Base-by-base conservation (phyloP, 305 asterid genomes). In the Fraxinus ornus region DNA sequence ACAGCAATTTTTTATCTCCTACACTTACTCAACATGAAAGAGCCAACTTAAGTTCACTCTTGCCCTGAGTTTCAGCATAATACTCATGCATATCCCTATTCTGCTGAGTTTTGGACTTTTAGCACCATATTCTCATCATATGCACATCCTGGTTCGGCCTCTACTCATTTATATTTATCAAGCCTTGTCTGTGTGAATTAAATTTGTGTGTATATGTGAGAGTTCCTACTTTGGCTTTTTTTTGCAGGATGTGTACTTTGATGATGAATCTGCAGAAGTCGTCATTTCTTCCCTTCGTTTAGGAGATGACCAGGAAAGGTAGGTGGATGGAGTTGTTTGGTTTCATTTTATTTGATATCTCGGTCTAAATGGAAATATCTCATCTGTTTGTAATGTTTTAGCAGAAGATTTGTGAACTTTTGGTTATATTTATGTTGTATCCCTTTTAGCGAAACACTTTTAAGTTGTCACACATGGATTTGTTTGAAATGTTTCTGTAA, bases 211-310 rank as follows among this genome's bases (percentile, higher is more conserved):
- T 76, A 78, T 30, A 19, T 66, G 35, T 36, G 26, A 64, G 70
- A 75, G 77, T 83, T 79, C 70, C 70, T 21, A 21, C 79, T 75
- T 41, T 77, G 32, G 83, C 60, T 80, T 81, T 12, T 12, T 49
- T 71, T 81, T 73, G 77, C 91, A 91, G 94, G 95, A 90, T 83
- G 90, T 88, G 77, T 91, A 90, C 82, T 91, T 91, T 78, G 94
- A 91, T 19, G 93, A 91, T 83, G 93, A 91, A 87, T 90, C 95
- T 75, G 93, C 95, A 74, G 95, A 90, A 82, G 95, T 87, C 44
- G 95, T 91, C 77, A 91, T 90, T 80, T 91, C 95, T 78, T 90
- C 95, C 55, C 95, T 91, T 85, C 89, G 90, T 79, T 78, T 90
- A 86, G 94, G 92, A 57, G 92, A 90, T 79, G 90, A 88, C 77